Evolutionary conservation across 169 alveolate genomes (phyloP), one percentile per base, ranked within the genome.

Genomic region (Plasmodium vinckei): DNA sequence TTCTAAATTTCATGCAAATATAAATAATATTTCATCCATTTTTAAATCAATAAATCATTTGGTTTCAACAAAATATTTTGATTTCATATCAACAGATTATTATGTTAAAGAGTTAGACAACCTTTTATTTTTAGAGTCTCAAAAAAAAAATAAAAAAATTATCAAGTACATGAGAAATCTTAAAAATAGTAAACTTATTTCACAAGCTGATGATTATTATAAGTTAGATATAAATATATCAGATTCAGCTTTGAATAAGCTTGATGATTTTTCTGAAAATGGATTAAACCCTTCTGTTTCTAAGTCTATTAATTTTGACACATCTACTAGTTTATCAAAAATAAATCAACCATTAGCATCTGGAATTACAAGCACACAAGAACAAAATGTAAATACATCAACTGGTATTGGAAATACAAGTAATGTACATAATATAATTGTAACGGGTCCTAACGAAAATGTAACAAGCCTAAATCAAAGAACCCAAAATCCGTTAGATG

Each of bases 31-130:
- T 0, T 57, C 86, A 0, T 39, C 60, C 9, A 69, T 86, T 15
- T 86, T 68, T 46, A 86, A 86, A 33, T 72, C 70, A 25, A 23
- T 86, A 15, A 68, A 86, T 23, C 91, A 86, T 60, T 21, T 86
- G 5, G 87, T 86, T 5, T 86, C 91, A 5, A 27, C 87, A 5
- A 86, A 59, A 51, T 68, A 69, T 39, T 63, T 69, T 19, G 87
- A 86, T 15, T 68, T 70, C n/a, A 72, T 68, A 1, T 27, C 87
- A 1, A 70, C 87, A 1, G 87, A 86, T 44, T 53, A 63, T 6
- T 86, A 86, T 39, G 91, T 86, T n/a, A 86, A 86, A 19, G 91
- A 86, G 5, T 3, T 86, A n/a, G 91, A 86, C 44, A 86, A 39
- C n/a, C n/a, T 69, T 15, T 53, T 86, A 12, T 86, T 86, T 27